Base-by-base conservation (phyloP, 1,284 basidiomycete genomes). In the Paramarasmius palmivorus region DNA sequence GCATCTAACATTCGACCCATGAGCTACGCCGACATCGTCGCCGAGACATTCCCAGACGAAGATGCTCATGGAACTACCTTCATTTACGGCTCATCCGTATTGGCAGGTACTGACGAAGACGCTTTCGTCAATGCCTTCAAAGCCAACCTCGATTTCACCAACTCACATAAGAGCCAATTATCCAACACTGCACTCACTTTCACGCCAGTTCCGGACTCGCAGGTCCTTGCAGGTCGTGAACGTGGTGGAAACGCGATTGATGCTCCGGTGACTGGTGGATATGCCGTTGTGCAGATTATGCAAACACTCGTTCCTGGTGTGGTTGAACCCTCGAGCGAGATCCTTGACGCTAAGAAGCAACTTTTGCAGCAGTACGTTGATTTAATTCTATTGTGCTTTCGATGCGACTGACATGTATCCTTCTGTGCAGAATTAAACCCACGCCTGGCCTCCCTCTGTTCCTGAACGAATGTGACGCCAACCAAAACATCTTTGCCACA, bases 201-300 rank as follows among this genome's bases (percentile, higher is more conserved):
- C 53, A 73, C 73, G 0, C 71, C 72, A 1, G 64, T 75, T 22
- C 62, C 63, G 2, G 54, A 68, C 17, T 65, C 68, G 6, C 70
- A 73, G 52, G 68, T 72, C 12, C 7, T 6, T 6, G 6, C 6
- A 6, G 29, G 29, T 32, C 29, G 29, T 32, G 12, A 32, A 53
- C 45, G 61, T 22, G 71, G 70, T 7, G 66, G 67, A 8, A 71
- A 72, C 49, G 65, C 66, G 4, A 69, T 74, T 46, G 61, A 69
- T 53, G 62, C 73, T 3, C 69, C 71, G 4, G 37, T 61, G 35
- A 32, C 29, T 32, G 65, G 63, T 14, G 64, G 65, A 20, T 73
- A 68, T 54, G 61, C 63, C 17, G 64, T 65, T 10, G 59, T 73
- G 0, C 68, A 71, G 50, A 62, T 72, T 38, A 63, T 67, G 46